Evolutionary conservation across 257 asterid species (phyloP).

Genomic region (Capsicum rhomboideum): DNA sequence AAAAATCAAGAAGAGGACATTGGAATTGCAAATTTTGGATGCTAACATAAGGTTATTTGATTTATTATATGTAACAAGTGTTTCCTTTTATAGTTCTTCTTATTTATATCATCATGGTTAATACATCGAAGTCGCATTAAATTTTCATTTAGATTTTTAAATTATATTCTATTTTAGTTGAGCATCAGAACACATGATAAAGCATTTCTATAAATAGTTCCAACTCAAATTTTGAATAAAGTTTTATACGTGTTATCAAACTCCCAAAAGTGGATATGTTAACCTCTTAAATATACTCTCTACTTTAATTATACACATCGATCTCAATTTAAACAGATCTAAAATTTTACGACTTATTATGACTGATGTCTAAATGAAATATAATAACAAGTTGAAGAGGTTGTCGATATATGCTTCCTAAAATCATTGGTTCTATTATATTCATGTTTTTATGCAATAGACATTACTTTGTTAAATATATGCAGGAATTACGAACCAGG

Average conservation of each 20-base stretch:
- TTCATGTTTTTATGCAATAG: too few relatives aligned
- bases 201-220: too few relatives aligned
- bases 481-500: constrained; percentile 42
- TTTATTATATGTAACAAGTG: neutral
- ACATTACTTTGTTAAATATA: too few relatives aligned
- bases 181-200: too few relatives aligned
- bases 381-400: neutral
- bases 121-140: neutral
- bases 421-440: neutral
- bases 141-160: neutral
- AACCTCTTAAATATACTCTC: too few relatives aligned
- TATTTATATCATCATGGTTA: neutral
- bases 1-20: constrained; percentile 30
- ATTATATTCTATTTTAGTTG: neutral
- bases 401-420: neutral
- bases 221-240: too few relatives aligned
- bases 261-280: too few relatives aligned
- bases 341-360: too few relatives aligned
- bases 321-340: too few relatives aligned
- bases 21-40: constrained; percentile 38
- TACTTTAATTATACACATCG: too few relatives aligned
- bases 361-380: neutral
- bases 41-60: constrained; percentile 36
- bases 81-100: neutral
- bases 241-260: too few relatives aligned